Percentiles rank a stretch among this genome's conserved stretches.
Evolutionary conservation across 2,329 filamentous ascomycete species (phyloP).

Genomic region (Chaetomium olivaceum): DNA sequence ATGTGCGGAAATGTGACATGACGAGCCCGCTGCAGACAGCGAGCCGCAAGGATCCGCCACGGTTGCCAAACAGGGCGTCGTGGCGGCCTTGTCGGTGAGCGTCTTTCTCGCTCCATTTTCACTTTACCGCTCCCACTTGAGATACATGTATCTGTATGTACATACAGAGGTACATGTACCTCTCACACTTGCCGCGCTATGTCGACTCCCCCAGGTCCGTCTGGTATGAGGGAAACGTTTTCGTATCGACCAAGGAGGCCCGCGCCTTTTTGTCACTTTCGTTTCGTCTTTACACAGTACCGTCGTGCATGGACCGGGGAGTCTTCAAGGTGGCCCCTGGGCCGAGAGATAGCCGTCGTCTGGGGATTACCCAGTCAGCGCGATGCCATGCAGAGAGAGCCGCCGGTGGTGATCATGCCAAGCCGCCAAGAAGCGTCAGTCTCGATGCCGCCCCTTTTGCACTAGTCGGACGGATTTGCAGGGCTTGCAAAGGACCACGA

Average conservation of each 20-base stretch:
- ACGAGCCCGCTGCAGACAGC: background rate
- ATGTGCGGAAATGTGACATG: background rate
- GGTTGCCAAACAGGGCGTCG: background rate
- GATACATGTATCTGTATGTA: background rate
- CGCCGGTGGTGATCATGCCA: slow-evolving; percentile 5
- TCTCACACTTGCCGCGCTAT: background rate
- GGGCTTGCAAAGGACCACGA: slow-evolving; percentile 26
- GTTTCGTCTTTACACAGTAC: background rate
- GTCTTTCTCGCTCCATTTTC: background rate
- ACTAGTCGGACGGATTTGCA: slow-evolving; percentile 23
- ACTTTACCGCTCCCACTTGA: background rate
- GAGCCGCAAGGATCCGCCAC: slow-evolving; percentile 5
- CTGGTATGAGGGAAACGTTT: background rate
- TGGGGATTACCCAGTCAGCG: background rate
- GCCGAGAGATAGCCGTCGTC: slow-evolving; percentile 2
- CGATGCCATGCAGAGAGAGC: background rate
- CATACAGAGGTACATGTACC: too few relatives aligned
- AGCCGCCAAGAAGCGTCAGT: slow-evolving; percentile 10
- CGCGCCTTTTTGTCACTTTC: background rate
- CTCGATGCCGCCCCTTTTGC: slow-evolving; percentile 24
- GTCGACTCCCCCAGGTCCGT: background rate
- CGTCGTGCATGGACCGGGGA: background rate
- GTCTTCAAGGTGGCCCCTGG: background rate
- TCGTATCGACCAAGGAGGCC: background rate
- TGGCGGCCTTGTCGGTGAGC: slow-evolving; percentile 4